Conservation (phyloP, 2,329 filamentous ascomycete genomes). For the Aureobasidium pullulans region DNA sequence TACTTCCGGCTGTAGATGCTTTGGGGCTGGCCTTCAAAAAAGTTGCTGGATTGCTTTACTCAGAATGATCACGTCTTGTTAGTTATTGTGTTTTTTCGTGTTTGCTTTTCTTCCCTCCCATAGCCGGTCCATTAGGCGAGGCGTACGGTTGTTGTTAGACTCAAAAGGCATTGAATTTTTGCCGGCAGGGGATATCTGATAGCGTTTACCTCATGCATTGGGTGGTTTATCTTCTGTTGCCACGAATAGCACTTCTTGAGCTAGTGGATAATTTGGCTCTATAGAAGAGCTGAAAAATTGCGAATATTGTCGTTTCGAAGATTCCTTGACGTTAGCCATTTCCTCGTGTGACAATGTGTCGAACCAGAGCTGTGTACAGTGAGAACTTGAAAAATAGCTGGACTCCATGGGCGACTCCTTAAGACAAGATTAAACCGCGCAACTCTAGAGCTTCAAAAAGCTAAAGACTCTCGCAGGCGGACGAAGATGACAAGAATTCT, state of each 20-base stretch:
- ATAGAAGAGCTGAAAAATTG: not conserved
- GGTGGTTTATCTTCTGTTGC: not conserved
- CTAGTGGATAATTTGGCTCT: not conserved
- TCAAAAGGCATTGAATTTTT: not conserved
- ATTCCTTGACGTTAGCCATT: too few species aligned
- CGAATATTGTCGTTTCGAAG: not conserved
- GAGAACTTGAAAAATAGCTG: not conserved
- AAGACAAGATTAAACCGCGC: too few species aligned
- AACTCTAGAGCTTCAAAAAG: too few species aligned
- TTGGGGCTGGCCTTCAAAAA: not conserved
- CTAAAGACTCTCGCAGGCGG: too few species aligned
- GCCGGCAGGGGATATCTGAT: slow-evolving; percentile 7
- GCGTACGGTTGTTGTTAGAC: slow-evolving; percentile 1
- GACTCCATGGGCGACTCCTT: too few species aligned
- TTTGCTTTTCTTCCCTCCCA: not conserved
- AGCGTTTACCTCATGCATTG: slow-evolving; percentile 5
- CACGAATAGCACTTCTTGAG: not conserved
- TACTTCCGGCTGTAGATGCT: not conserved
- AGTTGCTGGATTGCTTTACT: not conserved
- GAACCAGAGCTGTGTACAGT: too few species aligned
- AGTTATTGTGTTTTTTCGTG: not conserved
- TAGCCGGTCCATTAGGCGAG: not conserved
- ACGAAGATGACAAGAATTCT: too few species aligned
- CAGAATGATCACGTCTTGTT: slow-evolving; percentile 1
- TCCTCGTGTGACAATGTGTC: too few species aligned